Base-by-base conservation (phyloP, 176 grass and related monocot species). In the Echinochloa phyllopogon region DNA sequence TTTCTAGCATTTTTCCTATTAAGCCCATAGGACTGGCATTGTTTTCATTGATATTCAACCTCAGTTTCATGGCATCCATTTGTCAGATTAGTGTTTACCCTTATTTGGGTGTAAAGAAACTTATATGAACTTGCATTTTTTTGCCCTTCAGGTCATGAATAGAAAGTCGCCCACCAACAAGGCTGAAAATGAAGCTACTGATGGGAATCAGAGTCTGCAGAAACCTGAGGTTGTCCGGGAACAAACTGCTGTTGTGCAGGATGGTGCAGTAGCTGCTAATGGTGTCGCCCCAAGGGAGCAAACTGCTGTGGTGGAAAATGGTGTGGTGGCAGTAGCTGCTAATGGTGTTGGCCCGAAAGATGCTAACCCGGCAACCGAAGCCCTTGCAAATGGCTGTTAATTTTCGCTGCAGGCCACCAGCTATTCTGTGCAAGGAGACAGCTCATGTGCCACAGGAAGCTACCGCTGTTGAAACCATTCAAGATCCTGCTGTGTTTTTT, bases 321-420 rank as follows among this genome's bases (percentile, higher is more conserved):
- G 74, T 47, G 20, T 69, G 6, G 40, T 42, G 49, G 66, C 72
- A 23, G 51, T 63, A 60, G 40, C 72, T 74, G 80, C 11, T 48
- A 84, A 83, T 16, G 50, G 86, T 82, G 78, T 82, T 37, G 80
- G 51, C 78, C 82, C 64, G 0, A 81, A 86, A 82, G 93, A 92
- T n/a, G 47, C 80, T 62, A 84, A 43, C 56, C 83, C 58, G 16
- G 58, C 73, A 79, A 56, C 45, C 14, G 80, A 92, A 59, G 27
- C 24, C 43, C 21, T 88, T 67, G 94, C 89, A 75, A 83, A 82
- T 59, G 89, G 70, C 62, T 89, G 83, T 86, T 92, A 61, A 86
- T 69, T 89, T 86, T 60, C 4, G 10, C 43, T n/a, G n/a, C 60
- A 27, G 24, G 60, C 12, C 12, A 63, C 1, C 60, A 63, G 24